Evolutionary conservation across 345 rosid genomes (phyloP).

Genomic region (Eucalyptus lansdowneana): DNA sequence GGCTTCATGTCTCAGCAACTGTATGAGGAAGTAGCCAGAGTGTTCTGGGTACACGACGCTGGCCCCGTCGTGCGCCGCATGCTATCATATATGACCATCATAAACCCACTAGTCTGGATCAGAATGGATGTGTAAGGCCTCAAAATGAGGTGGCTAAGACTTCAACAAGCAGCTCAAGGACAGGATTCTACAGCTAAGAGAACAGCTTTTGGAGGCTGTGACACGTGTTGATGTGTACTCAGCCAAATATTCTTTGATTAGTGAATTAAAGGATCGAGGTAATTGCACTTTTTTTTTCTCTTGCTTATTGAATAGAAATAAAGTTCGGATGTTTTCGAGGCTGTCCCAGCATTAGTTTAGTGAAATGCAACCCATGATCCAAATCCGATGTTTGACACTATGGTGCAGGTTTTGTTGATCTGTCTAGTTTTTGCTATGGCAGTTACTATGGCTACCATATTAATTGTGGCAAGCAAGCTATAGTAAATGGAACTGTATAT

Average conservation of each 20-base stretch:
- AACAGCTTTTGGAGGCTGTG: constrained; percentile 27
- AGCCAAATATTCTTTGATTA: constrained; percentile 41
- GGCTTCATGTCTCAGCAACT: constrained; percentile 23
- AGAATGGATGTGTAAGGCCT: constrained; percentile 40
- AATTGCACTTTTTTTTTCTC: background rate
- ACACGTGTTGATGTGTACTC: constrained; percentile 60
- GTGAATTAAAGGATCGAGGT: constrained; percentile 19
- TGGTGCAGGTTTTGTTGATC: constrained; percentile 55
- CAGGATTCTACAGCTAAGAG: constrained; percentile 18
- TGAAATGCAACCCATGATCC: background rate
- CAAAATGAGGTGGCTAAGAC: constrained; percentile 44
- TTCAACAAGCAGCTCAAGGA: constrained; percentile 52
- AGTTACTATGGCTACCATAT: constrained; percentile 45
- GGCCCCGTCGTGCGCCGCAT: constrained; percentile 62
- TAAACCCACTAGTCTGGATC: constrained; percentile 24
- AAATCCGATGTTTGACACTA: background rate
- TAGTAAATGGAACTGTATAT: constrained; percentile 47
- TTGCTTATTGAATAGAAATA: background rate
- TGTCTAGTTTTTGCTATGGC: constrained; percentile 51
- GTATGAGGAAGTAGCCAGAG: constrained; percentile 59
- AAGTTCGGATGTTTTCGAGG: background rate
- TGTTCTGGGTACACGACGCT: constrained; percentile 66
- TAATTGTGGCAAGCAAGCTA: constrained; percentile 48
- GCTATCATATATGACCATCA: constrained; percentile 4
- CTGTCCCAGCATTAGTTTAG: background rate